Evolutionary conservation across 495 filamentous ascomycete genomes (phyloP).

Genomic region (Aspergillus kassunensis): DNA sequence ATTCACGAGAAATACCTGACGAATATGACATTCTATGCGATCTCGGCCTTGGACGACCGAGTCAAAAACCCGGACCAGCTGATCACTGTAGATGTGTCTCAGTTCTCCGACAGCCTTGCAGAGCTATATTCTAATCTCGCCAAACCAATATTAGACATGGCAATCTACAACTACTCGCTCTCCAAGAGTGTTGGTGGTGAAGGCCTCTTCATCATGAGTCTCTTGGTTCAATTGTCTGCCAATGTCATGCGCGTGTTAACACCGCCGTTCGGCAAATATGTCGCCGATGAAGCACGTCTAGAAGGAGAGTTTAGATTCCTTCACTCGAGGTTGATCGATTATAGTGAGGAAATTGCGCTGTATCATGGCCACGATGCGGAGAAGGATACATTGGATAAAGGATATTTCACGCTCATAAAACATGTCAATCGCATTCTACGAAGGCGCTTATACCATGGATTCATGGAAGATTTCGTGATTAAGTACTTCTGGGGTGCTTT

Average conservation of each 20-base stretch:
- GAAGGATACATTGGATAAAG: conserved; percentile 95
- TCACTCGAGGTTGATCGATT: conserved; percentile 90
- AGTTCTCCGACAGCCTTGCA: conserved; percentile 91
- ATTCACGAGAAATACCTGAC: conserved; percentile 92
- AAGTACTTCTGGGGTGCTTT: conserved; percentile 99
- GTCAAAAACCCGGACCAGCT: conserved; percentile 99
- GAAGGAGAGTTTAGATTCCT: conserved; percentile 97
- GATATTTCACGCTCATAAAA: conserved; percentile 97
- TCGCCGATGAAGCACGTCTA: conserved; percentile 89
- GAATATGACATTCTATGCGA: conserved; percentile 95
- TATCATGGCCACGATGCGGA: conserved; percentile 93
- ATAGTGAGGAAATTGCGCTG: conserved; percentile 90
- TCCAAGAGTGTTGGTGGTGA: conserved; percentile 92
- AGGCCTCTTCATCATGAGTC: conserved; percentile 87
- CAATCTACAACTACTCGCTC: conserved; percentile 90
- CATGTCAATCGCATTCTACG: conserved; percentile 95
- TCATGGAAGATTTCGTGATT: conserved; percentile 99
- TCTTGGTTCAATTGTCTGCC: conserved; percentile 89
- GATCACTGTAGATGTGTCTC: conserved; percentile 91
- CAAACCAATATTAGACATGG: conserved; percentile 91
- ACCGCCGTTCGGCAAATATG: conserved; percentile 97
- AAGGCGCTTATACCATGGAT: conserved; percentile 84
- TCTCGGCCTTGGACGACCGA: conserved; percentile 91
- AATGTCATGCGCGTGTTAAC: conserved; percentile 91
- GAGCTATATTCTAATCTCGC: conserved; percentile 97